These are phyloP conservation scores for Endocalyx cinctus DNA, from an alignment of 2,329 filamentous ascomycete genomes.

Conservation along the genomic window DNA sequence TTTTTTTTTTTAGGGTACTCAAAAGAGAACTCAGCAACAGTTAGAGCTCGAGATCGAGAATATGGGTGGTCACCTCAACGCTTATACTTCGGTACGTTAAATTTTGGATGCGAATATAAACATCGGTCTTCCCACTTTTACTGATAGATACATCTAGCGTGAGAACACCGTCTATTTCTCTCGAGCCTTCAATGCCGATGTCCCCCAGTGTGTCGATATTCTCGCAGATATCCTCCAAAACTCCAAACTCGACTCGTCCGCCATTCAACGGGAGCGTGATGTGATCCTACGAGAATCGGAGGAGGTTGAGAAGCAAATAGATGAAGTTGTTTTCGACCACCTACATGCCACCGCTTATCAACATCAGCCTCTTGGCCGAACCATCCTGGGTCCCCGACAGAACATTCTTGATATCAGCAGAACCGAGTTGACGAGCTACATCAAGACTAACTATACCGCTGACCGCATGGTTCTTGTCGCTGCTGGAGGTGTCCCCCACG, in stretches of 20 bases:
- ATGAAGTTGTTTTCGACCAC: conserved; percentile 99
- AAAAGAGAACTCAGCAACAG: conserved; percentile 92
- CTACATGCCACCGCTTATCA: conserved; percentile 98
- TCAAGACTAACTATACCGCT: conserved; percentile 99
- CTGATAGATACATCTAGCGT: conserved; percentile 56
- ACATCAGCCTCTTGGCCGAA: conserved; percentile 91
- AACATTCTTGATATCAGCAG: conserved; percentile 97
- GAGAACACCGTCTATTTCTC: conserved; percentile 99
- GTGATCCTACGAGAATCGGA: conserved; percentile 98
- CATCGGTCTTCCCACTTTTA: conserved; percentile 1
- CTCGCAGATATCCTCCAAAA: conserved; percentile 99
- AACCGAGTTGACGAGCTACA: conserved; percentile 88
- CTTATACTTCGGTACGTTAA: conserved; percentile 89
- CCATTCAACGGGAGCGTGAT: conserved; percentile 96
- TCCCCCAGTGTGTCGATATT: conserved; percentile 94
- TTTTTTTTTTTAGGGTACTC: conserved; percentile 81
- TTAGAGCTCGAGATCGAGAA: conserved; percentile 99
- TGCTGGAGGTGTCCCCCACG: conserved; percentile 88
- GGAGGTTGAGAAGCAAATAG: conserved; percentile 99
- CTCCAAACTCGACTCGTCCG: conserved; percentile 90
- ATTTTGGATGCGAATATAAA: conserved; percentile 5
- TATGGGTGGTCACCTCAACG: conserved; percentile 98
- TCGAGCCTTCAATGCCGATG: conserved; percentile 97
- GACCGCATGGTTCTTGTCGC: conserved; percentile 99
- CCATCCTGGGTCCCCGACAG: conserved; percentile 94